Conservation (phyloP, 2,329 filamentous ascomycete genomes). For the Trichophyton rubrum region DNA sequence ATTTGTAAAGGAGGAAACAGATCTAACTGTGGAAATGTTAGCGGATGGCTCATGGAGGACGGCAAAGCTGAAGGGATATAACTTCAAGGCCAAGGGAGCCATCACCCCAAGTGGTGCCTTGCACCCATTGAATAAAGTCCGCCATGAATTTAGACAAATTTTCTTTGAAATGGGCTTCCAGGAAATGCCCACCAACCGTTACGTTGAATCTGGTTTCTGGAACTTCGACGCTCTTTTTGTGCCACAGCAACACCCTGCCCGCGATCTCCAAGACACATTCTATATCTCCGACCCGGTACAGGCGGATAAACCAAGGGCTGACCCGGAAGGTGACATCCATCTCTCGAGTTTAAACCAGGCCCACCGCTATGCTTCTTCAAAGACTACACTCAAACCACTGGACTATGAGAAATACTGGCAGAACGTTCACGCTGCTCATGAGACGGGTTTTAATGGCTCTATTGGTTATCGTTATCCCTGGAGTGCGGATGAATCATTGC, state of each 20-base stretch:
- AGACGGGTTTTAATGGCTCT: conserved; percentile 83
- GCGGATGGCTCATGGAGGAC: conserved; percentile 79
- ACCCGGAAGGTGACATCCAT: conserved; percentile 35
- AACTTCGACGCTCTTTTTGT: conserved; percentile 97
- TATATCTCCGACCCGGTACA: conserved; percentile 82
- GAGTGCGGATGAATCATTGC: conserved; percentile 72
- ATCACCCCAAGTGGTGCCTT: conserved; percentile 37
- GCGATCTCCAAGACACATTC: conserved; percentile 96
- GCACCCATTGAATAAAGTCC: conserved; percentile 73
- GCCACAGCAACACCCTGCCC: conserved; percentile 92
- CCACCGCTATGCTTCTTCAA: conserved; percentile 33
- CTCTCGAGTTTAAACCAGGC: conserved; percentile 29
- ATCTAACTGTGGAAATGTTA: conserved; percentile 89
- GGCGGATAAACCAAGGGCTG: conserved; percentile 55
- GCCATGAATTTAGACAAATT: conserved; percentile 89
- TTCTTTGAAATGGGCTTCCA: conserved; percentile 99
- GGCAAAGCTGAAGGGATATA: conserved; percentile 74
- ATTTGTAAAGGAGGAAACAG: conserved; percentile 85
- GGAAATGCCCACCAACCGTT: conserved; percentile 92
- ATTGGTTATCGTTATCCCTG: conserved; percentile 95
- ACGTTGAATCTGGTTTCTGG: conserved; percentile 96
- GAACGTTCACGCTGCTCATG: conserved; percentile 74
- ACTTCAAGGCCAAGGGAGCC: conserved; percentile 57
- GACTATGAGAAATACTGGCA: conserved; percentile 82
- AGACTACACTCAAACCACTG: conserved; percentile 35